phyloP scores from a whole-genome alignment of 495 filamentous ascomycete species.

The Penicillium paradoxum region DNA sequence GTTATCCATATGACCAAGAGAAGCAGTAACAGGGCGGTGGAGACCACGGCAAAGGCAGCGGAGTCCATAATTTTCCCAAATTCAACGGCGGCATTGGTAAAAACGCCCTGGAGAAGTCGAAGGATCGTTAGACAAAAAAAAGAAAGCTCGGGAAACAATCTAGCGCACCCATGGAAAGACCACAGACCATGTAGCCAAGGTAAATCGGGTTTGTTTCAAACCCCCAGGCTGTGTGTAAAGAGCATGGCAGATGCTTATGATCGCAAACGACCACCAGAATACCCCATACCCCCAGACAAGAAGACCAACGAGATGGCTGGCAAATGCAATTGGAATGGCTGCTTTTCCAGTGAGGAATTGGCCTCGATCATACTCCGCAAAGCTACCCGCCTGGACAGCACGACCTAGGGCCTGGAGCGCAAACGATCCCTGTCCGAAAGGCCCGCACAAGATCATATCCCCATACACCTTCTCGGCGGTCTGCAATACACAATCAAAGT shows the following conservation, averaged over 20 bases:
- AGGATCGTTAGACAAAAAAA: not conserved
- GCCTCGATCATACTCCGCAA: constrained; percentile 26
- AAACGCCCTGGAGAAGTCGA: constrained; percentile 20
- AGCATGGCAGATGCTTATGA: constrained; percentile 28
- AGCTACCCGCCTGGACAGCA: constrained; percentile 16
- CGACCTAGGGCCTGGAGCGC: constrained; percentile 27
- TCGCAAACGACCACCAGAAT: constrained; percentile 34
- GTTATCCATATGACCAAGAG: constrained; percentile 18
- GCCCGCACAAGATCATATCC: constrained; percentile 37
- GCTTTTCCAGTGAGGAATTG: constrained; percentile 22
- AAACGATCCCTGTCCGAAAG: constrained; percentile 31
- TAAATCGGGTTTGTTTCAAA: constrained; percentile 16
- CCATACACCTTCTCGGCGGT: constrained; percentile 20
- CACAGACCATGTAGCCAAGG: constrained; percentile 23
- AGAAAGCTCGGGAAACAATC: not conserved
- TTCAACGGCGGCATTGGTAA: constrained; percentile 27
- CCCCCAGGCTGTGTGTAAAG: constrained; percentile 20
- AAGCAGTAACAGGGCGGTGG: constrained; percentile 23
- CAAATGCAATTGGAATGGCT: constrained; percentile 13
- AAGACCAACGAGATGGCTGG: constrained; percentile 22
- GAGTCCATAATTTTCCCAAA: constrained; percentile 29
- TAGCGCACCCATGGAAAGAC: constrained; percentile 28
- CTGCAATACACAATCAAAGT: constrained; percentile 21
- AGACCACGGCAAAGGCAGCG: constrained; percentile 26
- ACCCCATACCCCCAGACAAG: constrained; percentile 29